A percentile compares a stretch with the other conserved stretches of the same genome.
Evolutionary conservation across 306 rosid genomes (phyloP).

Genomic region (Astragalus glycyphyllos): DNA sequence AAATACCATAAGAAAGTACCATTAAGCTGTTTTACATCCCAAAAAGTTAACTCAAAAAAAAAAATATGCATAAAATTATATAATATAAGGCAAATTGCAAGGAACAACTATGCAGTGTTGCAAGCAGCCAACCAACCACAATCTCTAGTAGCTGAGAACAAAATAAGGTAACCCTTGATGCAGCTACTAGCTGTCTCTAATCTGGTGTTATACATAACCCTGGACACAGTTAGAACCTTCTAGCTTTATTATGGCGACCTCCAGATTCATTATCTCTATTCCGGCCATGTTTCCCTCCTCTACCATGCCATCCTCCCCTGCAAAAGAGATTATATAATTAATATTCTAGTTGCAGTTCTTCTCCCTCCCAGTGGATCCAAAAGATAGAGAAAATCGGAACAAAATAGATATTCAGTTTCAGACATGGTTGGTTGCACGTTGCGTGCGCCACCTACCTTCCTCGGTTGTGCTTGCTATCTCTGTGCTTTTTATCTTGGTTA

Average conservation of each 20-base stretch:
- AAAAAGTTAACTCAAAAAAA: neutral
- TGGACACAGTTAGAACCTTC: slow-evolving; percentile 46
- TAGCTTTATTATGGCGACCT: slow-evolving; percentile 67
- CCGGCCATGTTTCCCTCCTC: slow-evolving; percentile 70
- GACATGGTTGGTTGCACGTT: neutral
- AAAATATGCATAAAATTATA: neutral
- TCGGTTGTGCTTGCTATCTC: slow-evolving; percentile 54
- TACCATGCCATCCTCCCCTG: slow-evolving; percentile 77
- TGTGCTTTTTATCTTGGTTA: slow-evolving; percentile 57
- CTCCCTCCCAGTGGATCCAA: neutral
- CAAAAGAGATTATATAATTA: neutral
- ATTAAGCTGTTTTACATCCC: neutral
- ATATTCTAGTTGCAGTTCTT: neutral
- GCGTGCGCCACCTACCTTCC: slow-evolving; percentile 69
- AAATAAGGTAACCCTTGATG: slow-evolving; percentile 19
- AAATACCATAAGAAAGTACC: neutral
- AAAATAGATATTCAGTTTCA: neutral
- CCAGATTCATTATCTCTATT: slow-evolving; percentile 58
- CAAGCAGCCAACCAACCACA: slow-evolving; percentile 16
- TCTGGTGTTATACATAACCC: neutral
- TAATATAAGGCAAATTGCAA: slow-evolving; percentile 13
- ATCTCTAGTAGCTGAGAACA: slow-evolving; percentile 21
- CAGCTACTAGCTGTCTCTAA: slow-evolving; percentile 7
- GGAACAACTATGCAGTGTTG: neutral
- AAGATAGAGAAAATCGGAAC: neutral